phyloP scores from a whole-genome alignment of 345 rosid species.

The Eucalyptus sp. region DNA sequence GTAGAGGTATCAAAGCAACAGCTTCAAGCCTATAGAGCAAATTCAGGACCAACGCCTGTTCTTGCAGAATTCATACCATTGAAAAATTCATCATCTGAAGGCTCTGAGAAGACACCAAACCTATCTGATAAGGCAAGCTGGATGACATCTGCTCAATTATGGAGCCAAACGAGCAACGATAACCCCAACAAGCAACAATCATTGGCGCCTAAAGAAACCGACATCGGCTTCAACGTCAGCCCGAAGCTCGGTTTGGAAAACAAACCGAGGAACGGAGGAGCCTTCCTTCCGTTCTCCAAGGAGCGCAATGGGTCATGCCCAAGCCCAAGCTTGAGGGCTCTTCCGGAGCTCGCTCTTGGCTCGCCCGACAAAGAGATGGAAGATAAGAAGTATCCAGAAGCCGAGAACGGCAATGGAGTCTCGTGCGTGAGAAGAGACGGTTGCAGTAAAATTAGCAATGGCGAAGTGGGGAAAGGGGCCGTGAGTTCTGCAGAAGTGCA shows the following conservation, averaged over 20 bases:
- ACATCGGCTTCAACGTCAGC: conserved; percentile 37
- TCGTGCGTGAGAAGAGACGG: conserved; percentile 24
- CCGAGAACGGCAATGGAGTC: conserved; percentile 3
- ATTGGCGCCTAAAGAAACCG: conserved; percentile 29
- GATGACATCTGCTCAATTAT: conserved; percentile 94
- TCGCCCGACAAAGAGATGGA: conserved; percentile 29
- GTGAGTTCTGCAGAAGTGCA: conserved; percentile 23
- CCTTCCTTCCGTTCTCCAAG: conserved; percentile 85
- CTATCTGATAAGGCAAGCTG: conserved; percentile 54
- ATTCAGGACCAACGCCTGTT: conserved; percentile 49
- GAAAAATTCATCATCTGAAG: conserved; percentile 30
- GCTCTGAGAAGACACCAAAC: conserved; percentile 21
- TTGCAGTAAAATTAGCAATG: conserved; percentile 2
- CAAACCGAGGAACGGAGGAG: conserved; percentile 76
- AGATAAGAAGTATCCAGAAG: conserved; percentile 35
- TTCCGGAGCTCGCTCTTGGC: conserved; percentile 61
- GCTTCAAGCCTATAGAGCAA: conserved; percentile 52
- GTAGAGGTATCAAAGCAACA: conserved; percentile 83
- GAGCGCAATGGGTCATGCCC: conserved; percentile 33
- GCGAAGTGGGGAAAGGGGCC: conserved; percentile 21
- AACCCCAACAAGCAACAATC: conserved; percentile 16
- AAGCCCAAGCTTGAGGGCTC: conserved; percentile 15
- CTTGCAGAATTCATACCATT: conserved; percentile 98
- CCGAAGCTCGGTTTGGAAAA: conserved; percentile 49
- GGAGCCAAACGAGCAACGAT: conserved; percentile 71